Evolutionary conservation across 352 stramenopile genomes (phyloP).

Genomic region (Phytophthora boehmeriae): DNA sequence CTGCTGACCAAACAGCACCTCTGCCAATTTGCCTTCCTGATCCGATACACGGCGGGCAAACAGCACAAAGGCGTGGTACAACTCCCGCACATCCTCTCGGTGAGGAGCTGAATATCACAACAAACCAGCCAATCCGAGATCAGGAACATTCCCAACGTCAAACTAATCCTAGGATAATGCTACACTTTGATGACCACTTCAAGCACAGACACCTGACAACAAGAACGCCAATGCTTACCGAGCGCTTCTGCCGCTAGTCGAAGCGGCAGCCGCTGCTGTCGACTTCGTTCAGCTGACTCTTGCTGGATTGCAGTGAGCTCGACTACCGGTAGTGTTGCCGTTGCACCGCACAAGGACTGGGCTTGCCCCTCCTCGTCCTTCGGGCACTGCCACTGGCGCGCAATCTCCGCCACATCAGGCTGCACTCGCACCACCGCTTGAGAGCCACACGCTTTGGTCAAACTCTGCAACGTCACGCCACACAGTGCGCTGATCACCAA

Average conservation of each 20-base stretch:
- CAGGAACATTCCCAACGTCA: neutral
- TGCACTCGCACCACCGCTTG: constrained; percentile 41
- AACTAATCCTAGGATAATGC: neutral
- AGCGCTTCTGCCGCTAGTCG: constrained; percentile 5
- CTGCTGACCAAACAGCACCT: constrained; percentile 27
- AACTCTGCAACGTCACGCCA: constrained; percentile 39
- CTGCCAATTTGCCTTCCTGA: neutral
- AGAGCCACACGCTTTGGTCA: constrained; percentile 56
- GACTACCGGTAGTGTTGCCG: neutral
- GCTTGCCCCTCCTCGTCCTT: constrained; percentile 2
- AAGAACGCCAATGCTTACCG: neutral
- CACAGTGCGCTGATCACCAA: constrained; percentile 58
- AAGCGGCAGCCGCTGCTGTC: neutral
- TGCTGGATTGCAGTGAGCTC: constrained; percentile 18
- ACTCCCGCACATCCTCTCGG: constrained; percentile 13
- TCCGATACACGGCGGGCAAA: constrained; percentile 22
- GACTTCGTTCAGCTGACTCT: constrained; percentile 19
- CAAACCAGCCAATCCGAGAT: neutral
- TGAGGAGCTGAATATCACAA: constrained; percentile 13
- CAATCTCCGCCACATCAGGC: constrained; percentile 33
- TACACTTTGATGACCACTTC: neutral
- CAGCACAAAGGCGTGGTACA: constrained; percentile 18
- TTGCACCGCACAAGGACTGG: neutral
- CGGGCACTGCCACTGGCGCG: constrained; percentile 19
- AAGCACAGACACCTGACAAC: neutral